Evolutionary conservation across 805 yeast genomes (phyloP), one percentile per base, ranked within the genome.

Genomic region (Limtongozyma cylindracea): DNA sequence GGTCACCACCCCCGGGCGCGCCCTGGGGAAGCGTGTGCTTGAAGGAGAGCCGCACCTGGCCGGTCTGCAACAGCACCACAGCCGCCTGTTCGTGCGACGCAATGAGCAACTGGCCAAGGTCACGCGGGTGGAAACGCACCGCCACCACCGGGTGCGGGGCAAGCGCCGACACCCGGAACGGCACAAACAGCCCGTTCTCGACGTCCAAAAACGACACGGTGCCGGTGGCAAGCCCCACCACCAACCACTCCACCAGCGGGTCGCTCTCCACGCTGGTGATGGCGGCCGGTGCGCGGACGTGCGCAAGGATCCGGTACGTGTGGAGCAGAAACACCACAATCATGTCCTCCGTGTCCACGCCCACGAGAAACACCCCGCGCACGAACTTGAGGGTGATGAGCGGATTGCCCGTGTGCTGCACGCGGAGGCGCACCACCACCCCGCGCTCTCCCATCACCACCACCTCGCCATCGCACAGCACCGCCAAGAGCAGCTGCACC

Each of bases 241-340:
- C 53, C 10, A 84, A 45, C 77, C 88, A 88, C 41, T 82, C 95
- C 30, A 88, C 41, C 0, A 91, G 57, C 2, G 95, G 94, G 35
- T 88, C 98, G 1, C 72, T 43, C 26, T 63, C 88, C 9, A 69
- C 49, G 3, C 74, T 56, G 1, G 74, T 54, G n/a, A 82, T 56
- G 8, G 58, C 52, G 1, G 73, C 67, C 1, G 73, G 70, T 1
- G 77, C 58, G 27, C 58, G 54, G 32, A 61, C 61, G 1, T 64
- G 56, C 11, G 63, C 59, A 23, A 84, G 41, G 6, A 72, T 48
- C 27, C 56, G 50, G 33, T 68, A 66, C 5, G 70, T 47, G 24
- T 63, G 61, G 12, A 84, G 36, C 0, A 93, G 78, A 20, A 76
- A 56, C 4, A 84, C 70, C 13, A 61, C 51, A 6, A 88, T 50